These are phyloP conservation scores for Ceratobasidium sp. DNA, from an alignment of 1,284 basidiomycete genomes.

Conservation along the genomic window DNA sequence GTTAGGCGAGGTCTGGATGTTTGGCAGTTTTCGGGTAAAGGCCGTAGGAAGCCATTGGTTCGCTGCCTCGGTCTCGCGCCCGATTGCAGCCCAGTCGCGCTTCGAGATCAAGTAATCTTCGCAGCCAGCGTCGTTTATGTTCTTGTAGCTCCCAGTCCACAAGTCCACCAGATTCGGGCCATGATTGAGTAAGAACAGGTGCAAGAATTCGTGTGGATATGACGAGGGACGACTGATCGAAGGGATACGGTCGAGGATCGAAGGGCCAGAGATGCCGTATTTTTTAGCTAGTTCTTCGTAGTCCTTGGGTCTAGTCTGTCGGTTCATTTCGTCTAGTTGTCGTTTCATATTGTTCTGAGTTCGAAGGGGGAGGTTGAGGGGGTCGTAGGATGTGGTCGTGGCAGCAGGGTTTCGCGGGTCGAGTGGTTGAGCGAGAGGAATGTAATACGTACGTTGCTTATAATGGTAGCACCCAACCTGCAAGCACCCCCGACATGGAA, in stretches of 20 bases:
- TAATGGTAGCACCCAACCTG: conserved; percentile 48
- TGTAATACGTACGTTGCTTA: conserved; percentile 4
- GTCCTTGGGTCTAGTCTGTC: background rate
- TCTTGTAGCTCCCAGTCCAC: conserved; percentile 34
- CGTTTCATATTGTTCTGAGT: conserved; percentile 45
- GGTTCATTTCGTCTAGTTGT: conserved; percentile 47
- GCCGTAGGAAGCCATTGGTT: conserved; percentile 52
- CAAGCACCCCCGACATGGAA: conserved; percentile 56
- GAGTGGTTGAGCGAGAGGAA: conserved; percentile 41
- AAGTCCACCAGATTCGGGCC: conserved; percentile 38
- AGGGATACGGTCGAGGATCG: conserved; percentile 47
- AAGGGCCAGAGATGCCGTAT: conserved; percentile 55
- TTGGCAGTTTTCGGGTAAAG: conserved; percentile 50
- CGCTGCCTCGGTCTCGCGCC: conserved; percentile 48
- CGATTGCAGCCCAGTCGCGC: conserved; percentile 55
- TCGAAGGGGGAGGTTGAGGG: conserved; percentile 52
- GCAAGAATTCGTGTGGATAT: conserved; percentile 30
- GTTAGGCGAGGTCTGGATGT: conserved; percentile 50
- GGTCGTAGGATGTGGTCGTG: conserved; percentile 43
- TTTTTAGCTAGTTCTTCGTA: conserved; percentile 46
- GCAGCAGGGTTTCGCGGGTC: background rate
- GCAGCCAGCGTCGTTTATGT: background rate
- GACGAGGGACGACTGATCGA: conserved; percentile 7
- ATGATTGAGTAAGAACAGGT: too few relatives aligned
- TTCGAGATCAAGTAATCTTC: conserved; percentile 11